These are phyloP conservation scores for Hypsizygus marmoreus DNA, from an alignment of 768 basidiomycete genomes.

Conservation along the genomic window DNA sequence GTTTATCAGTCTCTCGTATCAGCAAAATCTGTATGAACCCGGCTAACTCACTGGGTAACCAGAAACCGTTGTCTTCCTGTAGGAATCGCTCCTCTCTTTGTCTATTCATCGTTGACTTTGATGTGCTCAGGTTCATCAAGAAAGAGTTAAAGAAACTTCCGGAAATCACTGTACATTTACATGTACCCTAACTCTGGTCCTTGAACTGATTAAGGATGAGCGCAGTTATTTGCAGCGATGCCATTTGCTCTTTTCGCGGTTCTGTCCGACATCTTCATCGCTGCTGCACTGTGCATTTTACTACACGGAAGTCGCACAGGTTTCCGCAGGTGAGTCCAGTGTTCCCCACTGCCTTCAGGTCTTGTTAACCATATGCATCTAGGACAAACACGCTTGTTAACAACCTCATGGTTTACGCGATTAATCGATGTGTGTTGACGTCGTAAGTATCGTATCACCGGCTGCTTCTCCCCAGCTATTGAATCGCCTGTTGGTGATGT, in stretches of 20 bases:
- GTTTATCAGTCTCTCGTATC: no score
- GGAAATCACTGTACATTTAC: slow-evolving; percentile 33
- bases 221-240: slow-evolving; percentile 40
- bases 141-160: slow-evolving; percentile 32
- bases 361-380: background rate
- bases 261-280: slow-evolving; percentile 46
- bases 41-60: background rate
- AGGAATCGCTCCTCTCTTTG: background rate
- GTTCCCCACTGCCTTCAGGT: background rate
- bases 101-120: background rate
- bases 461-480: background rate
- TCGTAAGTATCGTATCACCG: slow-evolving; percentile 40
- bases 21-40: background rate
- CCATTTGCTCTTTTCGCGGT: slow-evolving; percentile 49
- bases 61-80: slow-evolving; percentile 38
- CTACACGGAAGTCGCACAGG: slow-evolving; percentile 41
- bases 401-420: slow-evolving; percentile 47
- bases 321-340: slow-evolving; percentile 28
- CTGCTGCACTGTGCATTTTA: slow-evolving; percentile 41
- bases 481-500: background rate
- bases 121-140: slow-evolving; percentile 34
- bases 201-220: background rate
- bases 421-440: slow-evolving; percentile 51
- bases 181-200: background rate
- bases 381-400: slow-evolving; percentile 46